A percentile compares a stretch with the other conserved stretches of the same genome.
Conservation (phyloP, 2,329 filamentous ascomycete genomes). For the Fusarium scirpi region DNA sequence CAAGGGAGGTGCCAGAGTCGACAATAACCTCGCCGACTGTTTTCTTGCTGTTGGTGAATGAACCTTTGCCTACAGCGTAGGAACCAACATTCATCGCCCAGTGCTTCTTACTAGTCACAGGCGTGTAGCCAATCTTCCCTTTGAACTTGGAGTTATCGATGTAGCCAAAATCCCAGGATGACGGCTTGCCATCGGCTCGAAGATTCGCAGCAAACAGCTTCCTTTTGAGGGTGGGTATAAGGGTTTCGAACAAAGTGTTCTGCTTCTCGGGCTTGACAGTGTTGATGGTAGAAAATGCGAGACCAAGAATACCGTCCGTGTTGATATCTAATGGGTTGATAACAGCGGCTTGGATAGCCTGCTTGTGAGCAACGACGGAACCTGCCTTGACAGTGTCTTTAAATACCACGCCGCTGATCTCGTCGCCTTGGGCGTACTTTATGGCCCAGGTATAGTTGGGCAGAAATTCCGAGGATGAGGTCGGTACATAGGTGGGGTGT, state of each 20-base stretch:
- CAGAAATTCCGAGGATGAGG: background rate
- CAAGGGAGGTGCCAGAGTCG: background rate
- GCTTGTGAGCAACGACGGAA: background rate
- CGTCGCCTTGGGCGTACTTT: background rate
- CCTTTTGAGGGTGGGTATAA: background rate
- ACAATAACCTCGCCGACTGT: background rate
- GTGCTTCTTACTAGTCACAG: background rate
- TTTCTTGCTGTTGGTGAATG: background rate
- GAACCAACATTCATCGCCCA: background rate
- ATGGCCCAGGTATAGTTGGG: background rate
- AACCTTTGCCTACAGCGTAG: background rate
- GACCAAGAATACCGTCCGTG: background rate
- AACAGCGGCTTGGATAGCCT: background rate
- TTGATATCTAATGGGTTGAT: rapidly evolving
- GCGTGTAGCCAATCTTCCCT: background rate
- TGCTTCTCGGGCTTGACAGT: background rate
- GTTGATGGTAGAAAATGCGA: background rate
- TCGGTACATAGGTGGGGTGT: background rate
- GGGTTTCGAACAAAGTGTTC: background rate
- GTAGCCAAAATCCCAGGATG: slow-evolving; percentile 1
- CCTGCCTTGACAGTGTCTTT: background rate
- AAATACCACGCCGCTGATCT: background rate
- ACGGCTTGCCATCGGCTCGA: background rate
- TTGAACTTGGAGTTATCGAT: slow-evolving; percentile 6
- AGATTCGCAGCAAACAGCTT: slow-evolving; percentile 10